Base-by-base conservation (phyloP, 805 yeast species). In the Candida sanyiensis region DNA sequence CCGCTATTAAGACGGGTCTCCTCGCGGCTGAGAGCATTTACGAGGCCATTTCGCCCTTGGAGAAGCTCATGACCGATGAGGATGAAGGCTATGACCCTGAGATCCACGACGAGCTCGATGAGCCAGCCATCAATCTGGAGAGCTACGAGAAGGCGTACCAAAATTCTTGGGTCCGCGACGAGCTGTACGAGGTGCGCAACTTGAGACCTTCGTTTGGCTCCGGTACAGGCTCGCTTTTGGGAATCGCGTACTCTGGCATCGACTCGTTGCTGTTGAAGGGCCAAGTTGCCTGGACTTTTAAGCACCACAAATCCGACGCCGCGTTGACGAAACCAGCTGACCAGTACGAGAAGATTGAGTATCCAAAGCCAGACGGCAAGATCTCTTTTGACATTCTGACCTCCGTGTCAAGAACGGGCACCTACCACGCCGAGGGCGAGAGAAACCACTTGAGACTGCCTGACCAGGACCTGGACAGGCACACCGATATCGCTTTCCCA, bases 291-390 rank as follows among this genome's bases (percentile, higher is more conserved):
- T 88, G 95, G 87, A 93, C 98, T 1, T 75, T 93, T 50, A 66
- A 71, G 21, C 86, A 77, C 55, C 72, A 68, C 40, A 56, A 63
- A 29, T 75, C 89, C 0, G 98, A 93, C 58, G 76, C 96, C 0
- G 72, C 64, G 11, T 68, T 74, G 6, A 89, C 96, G 2, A 65
- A 72, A 51, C 67, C 71, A 3, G 97, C 98, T 2, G 60, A 68
- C 11, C 59, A 79, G 36, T 81, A 58, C 62, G 59, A 67, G 45
- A 85, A 86, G 20, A 89, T 88, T 40, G 84, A 79, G 8, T 93
- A 93, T 59, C 96, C 97, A 31, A 93, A 93, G 61, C 97, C 97
- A 9, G 98, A 93, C 62, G 93, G 93, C n/a, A 75, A 76, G 52
- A 69, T 93, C 36, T 80, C 97, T 0, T 93, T 93, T 61, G 98